Percentiles rank a stretch among this genome's conserved stretches.
These are phyloP conservation scores for Ascodesmis nigricans DNA, from an alignment of 495 filamentous ascomycete genomes.

Conservation along the genomic window DNA sequence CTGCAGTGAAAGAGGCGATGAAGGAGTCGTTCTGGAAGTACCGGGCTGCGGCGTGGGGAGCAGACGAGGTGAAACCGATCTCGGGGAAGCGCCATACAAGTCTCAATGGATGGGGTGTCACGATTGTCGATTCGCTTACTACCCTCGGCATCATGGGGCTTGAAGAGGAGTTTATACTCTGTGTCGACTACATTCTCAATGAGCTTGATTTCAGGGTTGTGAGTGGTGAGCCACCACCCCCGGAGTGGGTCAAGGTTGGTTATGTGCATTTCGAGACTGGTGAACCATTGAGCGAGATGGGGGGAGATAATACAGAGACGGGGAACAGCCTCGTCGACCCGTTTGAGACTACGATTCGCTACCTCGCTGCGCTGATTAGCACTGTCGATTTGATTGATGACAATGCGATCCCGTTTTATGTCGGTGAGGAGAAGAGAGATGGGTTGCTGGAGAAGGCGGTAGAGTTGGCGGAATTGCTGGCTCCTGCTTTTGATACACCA, in stretches of 20 bases:
- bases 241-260: too few relatives aligned
- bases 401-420: slow-evolving; percentile 4
- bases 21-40: slow-evolving; percentile 21
- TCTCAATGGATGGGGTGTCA: slow-evolving; percentile 21
- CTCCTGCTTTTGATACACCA: slow-evolving; percentile 20
- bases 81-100: slow-evolving; percentile 12
- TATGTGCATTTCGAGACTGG: too few relatives aligned
- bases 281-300: too few relatives aligned
- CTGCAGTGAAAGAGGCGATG: slow-evolving; percentile 23
- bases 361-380: slow-evolving; percentile 19
- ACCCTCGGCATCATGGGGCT: slow-evolving; percentile 21
- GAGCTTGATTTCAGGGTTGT: slow-evolving; percentile 15
- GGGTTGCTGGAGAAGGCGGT: slow-evolving; percentile 14
- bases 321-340: slow-evolving; percentile 20
- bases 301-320: too few relatives aligned
- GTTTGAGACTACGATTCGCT: slow-evolving; percentile 22
- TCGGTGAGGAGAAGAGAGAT: slow-evolving; percentile 10
- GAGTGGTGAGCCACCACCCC: too few relatives aligned
- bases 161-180: slow-evolving; percentile 20
- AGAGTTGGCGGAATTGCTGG: slow-evolving; percentile 15
- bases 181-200: slow-evolving; percentile 13
- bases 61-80: slow-evolving; percentile 18
- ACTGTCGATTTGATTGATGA: slow-evolving; percentile 20
- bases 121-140: slow-evolving; percentile 20
- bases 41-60: slow-evolving; percentile 17